Conservation (phyloP, 768 basidiomycete genomes). For the Collybia mongolica region DNA sequence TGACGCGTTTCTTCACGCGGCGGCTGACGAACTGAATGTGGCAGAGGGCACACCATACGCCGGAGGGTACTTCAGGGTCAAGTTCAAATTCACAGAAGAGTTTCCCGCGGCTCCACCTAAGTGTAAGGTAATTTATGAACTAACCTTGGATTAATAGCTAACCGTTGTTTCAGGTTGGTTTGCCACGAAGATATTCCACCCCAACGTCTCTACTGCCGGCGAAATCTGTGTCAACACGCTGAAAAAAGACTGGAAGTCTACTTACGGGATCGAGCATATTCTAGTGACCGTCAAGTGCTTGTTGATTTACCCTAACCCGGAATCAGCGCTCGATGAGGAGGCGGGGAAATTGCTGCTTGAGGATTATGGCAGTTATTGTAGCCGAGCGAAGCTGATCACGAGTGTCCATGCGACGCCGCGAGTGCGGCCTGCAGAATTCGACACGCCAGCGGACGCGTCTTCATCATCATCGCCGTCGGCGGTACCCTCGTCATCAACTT, state of each 20-base stretch:
- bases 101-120: slow-evolving; percentile 94
- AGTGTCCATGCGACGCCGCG: slow-evolving; percentile 88
- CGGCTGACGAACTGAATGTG: slow-evolving; percentile 23
- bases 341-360: slow-evolving; percentile 91
- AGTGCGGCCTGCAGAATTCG: slow-evolving; percentile 70
- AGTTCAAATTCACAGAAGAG: slow-evolving; percentile 90
- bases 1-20: slow-evolving; percentile 15
- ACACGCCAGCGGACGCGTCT: slow-evolving; percentile 40
- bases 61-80: slow-evolving; percentile 67
- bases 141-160: slow-evolving; percentile 1
- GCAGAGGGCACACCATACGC: slow-evolving; percentile 66
- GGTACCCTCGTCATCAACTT: slow-evolving; percentile 23
- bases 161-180: slow-evolving; percentile 67
- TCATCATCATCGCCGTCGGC: slow-evolving; percentile 27
- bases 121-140: slow-evolving; percentile 52
- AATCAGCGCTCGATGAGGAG: slow-evolving; percentile 94
- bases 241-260: slow-evolving; percentile 95
- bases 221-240: slow-evolving; percentile 98
- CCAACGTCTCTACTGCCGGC: slow-evolving; percentile 85
- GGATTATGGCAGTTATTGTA: slow-evolving; percentile 85
- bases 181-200: slow-evolving; percentile 94
- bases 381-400: slow-evolving; percentile 85
- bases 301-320: slow-evolving; percentile 95
- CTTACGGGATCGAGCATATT: slow-evolving; percentile 89
- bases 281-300: slow-evolving; percentile 93